Conservation (phyloP, 108 stramenopile genomes). For the Cylindrotheca closterium region DNA sequence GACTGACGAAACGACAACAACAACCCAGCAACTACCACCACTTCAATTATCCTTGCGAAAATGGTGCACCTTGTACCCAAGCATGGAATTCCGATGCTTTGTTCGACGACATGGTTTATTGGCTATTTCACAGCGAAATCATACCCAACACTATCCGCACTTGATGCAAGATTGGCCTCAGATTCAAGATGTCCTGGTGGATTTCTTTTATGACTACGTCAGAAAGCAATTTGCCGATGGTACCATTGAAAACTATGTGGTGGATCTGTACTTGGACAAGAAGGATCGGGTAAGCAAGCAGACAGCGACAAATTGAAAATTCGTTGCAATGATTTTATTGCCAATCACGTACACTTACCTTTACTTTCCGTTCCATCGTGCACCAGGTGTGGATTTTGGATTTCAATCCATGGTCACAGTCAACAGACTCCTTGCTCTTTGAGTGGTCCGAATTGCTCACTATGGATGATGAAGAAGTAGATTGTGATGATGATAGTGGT, state of each 20-base stretch:
- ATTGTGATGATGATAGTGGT: background rate
- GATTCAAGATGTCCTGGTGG: constrained; percentile 25
- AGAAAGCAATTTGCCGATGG: constrained; percentile 41
- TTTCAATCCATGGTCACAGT: constrained; percentile 81
- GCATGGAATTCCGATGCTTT: constrained; percentile 96
- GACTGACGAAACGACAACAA: constrained; percentile 4
- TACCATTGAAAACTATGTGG: constrained; percentile 44
- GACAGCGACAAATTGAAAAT: background rate
- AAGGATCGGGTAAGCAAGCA: constrained; percentile 56
- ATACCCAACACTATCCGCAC: constrained; percentile 72
- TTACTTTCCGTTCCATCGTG: no score
- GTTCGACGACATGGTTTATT: constrained; percentile 59
- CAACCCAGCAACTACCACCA: background rate
- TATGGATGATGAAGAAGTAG: constrained; percentile 34
- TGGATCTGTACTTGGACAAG: constrained; percentile 85
- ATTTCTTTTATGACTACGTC: constrained; percentile 64
- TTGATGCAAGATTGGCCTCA: constrained; percentile 29
- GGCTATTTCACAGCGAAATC: constrained; percentile 73
- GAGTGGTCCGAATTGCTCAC: constrained; percentile 70
- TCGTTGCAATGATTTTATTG: background rate
- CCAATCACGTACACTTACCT: no score
- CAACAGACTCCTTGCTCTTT: constrained; percentile 80
- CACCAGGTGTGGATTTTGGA: constrained; percentile 70
- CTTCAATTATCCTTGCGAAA: constrained; percentile 80
- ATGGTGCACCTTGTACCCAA: constrained; percentile 92